Base-by-base conservation (phyloP, 192 early-diverging fungal species). In the Coemansia reversa region DNA sequence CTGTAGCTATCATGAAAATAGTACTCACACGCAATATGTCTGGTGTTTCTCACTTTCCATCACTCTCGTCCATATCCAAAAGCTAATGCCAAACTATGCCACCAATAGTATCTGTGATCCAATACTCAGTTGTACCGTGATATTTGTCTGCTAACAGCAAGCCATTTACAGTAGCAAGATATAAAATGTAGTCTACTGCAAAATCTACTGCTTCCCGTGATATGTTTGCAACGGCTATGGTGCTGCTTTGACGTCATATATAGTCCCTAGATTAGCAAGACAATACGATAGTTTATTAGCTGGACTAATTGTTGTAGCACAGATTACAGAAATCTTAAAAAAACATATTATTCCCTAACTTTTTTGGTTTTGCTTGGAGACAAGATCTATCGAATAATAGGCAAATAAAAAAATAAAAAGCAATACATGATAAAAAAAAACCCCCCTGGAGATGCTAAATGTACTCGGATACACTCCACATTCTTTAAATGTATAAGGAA, bases 321-420 rank as follows among this genome's bases (percentile, higher is more conserved):
- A 45, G 14, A 45, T 45, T 12, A 16, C 39, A 45, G 39, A 9
- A 45, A 39, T 7, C 35, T 11, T 7, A 45, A 16, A 45, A 3
- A 45, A 45, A 16, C 39, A 45, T 45, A 4, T 1, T 11, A 39
- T 45, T 45, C 39, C 39, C 39, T 45, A 4, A 12, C 12, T 39
- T 9, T 11, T 39, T 1, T 39, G 9, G 39, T 45, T 16, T 16
- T 45, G 9, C 39, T 16, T 45, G 16, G 39, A 45, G 39, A 9
- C 35, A 39, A 39, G 9, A 45, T 45, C 1, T 45, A 12, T 14
- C 1, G 3, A 16, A 0, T 45, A 45, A 45, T 45, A 2, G 39
- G 39, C 39, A 45, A 14, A 16, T 48, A 59, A 27, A 33, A 30
- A 18, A n/a, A n/a, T n/a, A n/a, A 42, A 42, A 59, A 58, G 30